Conservation (phyloP, 1,284 basidiomycete genomes). For the Megacollybia platyphylla region DNA sequence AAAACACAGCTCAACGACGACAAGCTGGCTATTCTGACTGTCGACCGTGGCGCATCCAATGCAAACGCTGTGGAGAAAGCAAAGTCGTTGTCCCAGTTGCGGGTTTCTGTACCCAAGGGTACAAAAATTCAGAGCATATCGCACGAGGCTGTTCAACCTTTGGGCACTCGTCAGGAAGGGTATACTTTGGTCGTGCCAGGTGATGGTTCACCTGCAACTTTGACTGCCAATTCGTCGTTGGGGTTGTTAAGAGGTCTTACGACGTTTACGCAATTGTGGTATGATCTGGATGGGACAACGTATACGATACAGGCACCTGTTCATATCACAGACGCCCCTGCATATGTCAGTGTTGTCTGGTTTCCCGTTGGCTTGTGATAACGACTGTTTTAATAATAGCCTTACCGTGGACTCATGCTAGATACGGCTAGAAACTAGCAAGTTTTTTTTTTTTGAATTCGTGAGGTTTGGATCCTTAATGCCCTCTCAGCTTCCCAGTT, state of each 20-base stretch:
- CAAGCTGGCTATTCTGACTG: slow-evolving; percentile 34
- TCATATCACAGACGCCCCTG: slow-evolving; percentile 46
- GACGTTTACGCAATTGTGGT: slow-evolving; percentile 76
- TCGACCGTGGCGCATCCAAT: slow-evolving; percentile 34
- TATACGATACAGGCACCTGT: slow-evolving; percentile 54
- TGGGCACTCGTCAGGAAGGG: slow-evolving; percentile 50
- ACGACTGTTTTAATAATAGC: slow-evolving; percentile 21
- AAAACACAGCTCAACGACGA: slow-evolving; percentile 27
- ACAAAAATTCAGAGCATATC: slow-evolving; percentile 27
- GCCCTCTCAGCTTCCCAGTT: slow-evolving; percentile 45
- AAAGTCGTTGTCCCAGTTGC: slow-evolving; percentile 18
- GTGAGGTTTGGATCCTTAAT: background rate
- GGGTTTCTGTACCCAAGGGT: slow-evolving; percentile 24
- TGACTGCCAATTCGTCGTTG: slow-evolving; percentile 62
- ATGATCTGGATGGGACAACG: slow-evolving; percentile 30
- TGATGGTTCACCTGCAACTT: slow-evolving; percentile 43
- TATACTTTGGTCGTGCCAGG: slow-evolving; percentile 55
- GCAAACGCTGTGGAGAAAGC: slow-evolving; percentile 17
- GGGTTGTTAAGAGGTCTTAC: slow-evolving; percentile 74
- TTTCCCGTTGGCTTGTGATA: slow-evolving; percentile 4
- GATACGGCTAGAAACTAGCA: slow-evolving; percentile 51
- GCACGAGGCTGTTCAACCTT: slow-evolving; percentile 38
- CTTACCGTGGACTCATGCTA: slow-evolving; percentile 71
- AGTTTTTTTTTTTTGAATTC: slow-evolving; percentile 6
- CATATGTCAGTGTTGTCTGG: slow-evolving; percentile 34